Base-by-base conservation (phyloP, 192 early-diverging fungal species). In the Dissophora globulifera region DNA sequence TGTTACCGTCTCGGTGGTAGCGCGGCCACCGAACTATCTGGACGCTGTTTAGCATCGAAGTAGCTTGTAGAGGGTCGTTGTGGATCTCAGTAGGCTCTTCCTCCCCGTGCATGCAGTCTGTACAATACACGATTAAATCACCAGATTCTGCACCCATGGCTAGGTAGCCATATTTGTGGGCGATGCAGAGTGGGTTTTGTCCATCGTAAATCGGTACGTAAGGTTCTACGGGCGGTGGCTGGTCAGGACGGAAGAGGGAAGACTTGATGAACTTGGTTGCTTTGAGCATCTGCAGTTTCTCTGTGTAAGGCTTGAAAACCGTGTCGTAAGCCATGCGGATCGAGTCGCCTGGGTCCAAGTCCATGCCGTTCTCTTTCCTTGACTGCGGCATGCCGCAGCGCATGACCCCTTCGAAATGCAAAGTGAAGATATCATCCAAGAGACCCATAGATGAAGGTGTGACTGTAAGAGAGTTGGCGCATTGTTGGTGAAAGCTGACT, bases 151-250 rank as follows among this genome's bases (percentile, higher is more conserved):
- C 54, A 53, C 84, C 84, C 32, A 82, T 57, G 6, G 69, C 84
- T 51, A 86, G 57, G 45, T 83, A 86, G 3, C 84, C 84, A 47
- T 79, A 83, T 12, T 63, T 60, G 26, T 83, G 74, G 12, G 68
- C 80, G 5, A 86, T 19, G 38, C 84, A 83, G 16, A 86, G 29
- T 22, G 82, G 84, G 29, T 76, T 86, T 78, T 66, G 57, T 20
- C 42, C 6, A 0, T 56, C 33, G 4, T 40, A 32, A 13, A 76
- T 25, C 23, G 2, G n/a, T 1, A 65, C 13, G 51, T 67, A 76
- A 13, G 15, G 15, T 8, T 67, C 63, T 2, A 25, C 32, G 27
- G 16, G 11, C 17, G 64, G 62, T 20, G 67, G 22, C 23, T 52
- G 49, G 17, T 58, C 52, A 16, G 62, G 67, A 26, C 20, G 38